These are phyloP conservation scores for Sungouiella blattae DNA, from an alignment of 805 yeast genomes.

Conservation along the genomic window DNA sequence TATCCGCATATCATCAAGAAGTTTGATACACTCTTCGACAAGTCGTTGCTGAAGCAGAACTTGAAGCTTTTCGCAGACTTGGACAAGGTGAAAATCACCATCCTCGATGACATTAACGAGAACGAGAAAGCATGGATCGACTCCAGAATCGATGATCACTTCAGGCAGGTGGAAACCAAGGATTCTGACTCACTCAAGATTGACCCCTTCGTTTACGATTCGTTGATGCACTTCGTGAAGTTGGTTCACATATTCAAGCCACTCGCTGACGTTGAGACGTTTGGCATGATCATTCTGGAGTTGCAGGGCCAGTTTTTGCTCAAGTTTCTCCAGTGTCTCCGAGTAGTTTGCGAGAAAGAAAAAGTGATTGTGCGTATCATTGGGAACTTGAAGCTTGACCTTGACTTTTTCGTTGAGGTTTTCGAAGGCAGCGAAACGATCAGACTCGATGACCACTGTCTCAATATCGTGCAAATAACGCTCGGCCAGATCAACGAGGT, in stretches of 20 bases:
- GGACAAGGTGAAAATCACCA: conserved; percentile 37
- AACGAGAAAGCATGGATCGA: conserved; percentile 35
- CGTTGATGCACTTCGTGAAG: conserved; percentile 39
- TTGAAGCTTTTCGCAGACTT: conserved; percentile 40
- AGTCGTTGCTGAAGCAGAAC: conserved; percentile 33
- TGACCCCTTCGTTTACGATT: conserved; percentile 38
- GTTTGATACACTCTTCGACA: conserved; percentile 34
- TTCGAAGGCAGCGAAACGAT: conserved; percentile 34
- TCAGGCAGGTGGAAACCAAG: conserved; percentile 9
- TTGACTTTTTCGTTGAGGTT: conserved; percentile 36
- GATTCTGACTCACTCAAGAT: conserved; percentile 16
- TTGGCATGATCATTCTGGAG: conserved; percentile 34
- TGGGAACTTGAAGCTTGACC: conserved; percentile 34
- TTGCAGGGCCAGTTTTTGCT: conserved; percentile 35
- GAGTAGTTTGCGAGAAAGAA: conserved; percentile 20
- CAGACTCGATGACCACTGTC: conserved; percentile 31
- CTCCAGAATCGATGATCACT: conserved; percentile 24
- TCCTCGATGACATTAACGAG: conserved; percentile 37
- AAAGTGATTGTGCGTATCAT: conserved; percentile 13
- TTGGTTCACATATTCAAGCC: conserved; percentile 39
- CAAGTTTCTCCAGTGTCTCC: conserved; percentile 28
- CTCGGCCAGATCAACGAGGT: conserved; percentile 24
- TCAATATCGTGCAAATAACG: conserved; percentile 30
- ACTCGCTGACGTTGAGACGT: conserved; percentile 33
- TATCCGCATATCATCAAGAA: conserved; percentile 30